phyloP scores from a whole-genome alignment of 768 basidiomycete genomes.

The Leccinum subgranulosum region DNA sequence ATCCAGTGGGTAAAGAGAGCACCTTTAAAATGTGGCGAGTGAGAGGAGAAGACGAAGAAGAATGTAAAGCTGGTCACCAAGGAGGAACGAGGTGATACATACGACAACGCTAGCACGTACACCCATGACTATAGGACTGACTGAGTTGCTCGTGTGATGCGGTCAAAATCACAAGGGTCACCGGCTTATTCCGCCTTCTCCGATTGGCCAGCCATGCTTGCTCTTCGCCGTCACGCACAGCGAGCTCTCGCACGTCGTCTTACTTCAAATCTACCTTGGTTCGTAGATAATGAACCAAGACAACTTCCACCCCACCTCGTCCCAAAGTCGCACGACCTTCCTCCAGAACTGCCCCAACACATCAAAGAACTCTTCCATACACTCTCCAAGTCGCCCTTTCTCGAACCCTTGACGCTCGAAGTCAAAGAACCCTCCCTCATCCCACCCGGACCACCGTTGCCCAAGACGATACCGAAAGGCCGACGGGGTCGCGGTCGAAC shows the following conservation, averaged over 20 bases:
- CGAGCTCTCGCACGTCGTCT: conserved; percentile 1
- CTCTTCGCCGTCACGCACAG: conserved; percentile 16
- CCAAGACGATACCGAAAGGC: conserved; percentile 56
- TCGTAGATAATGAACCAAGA: conserved; percentile 48
- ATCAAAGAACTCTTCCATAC: conserved; percentile 56
- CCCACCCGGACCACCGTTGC: conserved; percentile 58
- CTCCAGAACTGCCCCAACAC: conserved; percentile 48
- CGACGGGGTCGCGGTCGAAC: conserved; percentile 63
- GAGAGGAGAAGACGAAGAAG: neutral
- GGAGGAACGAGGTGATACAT: conserved; percentile 74
- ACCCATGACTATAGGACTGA: conserved; percentile 50
- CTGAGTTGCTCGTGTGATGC: conserved; percentile 9
- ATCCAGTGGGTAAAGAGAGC: conserved; percentile 88
- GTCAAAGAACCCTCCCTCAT: conserved; percentile 51
- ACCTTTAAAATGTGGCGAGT: conserved; percentile 40
- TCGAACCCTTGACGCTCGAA: conserved; percentile 57
- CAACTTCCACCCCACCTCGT: conserved; percentile 26
- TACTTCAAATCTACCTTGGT: conserved; percentile 48
- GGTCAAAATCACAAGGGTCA: conserved; percentile 16
- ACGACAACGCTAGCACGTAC: conserved; percentile 72
- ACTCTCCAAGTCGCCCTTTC: conserved; percentile 60
- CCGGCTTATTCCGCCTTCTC: neutral
- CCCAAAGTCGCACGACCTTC: conserved; percentile 33
- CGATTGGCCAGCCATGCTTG: conserved; percentile 15
- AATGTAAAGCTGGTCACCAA: conserved; percentile 46